These are phyloP conservation scores for Raffaelea albimanens DNA, from an alignment of 2,329 filamentous ascomycete species.

Conservation along the genomic window DNA sequence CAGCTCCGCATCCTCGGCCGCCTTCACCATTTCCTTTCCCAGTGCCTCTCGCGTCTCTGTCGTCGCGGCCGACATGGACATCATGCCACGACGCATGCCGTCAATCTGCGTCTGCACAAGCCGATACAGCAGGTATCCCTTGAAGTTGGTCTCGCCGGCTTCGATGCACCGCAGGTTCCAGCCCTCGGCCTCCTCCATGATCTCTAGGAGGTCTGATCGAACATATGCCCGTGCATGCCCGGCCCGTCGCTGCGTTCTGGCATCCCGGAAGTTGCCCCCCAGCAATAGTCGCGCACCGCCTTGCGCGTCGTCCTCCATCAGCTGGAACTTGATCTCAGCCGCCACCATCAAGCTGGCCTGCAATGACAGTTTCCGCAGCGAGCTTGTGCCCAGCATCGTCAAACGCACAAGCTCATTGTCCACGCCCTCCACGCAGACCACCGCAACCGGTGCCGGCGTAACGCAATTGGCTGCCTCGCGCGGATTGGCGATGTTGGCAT, in stretches of 20 bases:
- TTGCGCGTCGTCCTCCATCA: conserved; percentile 22
- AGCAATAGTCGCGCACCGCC: background rate
- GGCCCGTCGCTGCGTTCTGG: background rate
- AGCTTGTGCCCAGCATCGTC: conserved; percentile 28
- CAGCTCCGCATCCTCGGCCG: conserved; percentile 12
- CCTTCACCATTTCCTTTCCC: conserved; percentile 2
- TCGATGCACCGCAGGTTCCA: conserved; percentile 8
- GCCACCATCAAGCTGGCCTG: conserved; percentile 31
- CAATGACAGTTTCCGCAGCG: conserved; percentile 29
- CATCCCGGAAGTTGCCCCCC: background rate
- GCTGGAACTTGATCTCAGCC: conserved; percentile 34
- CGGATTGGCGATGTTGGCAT: no score
- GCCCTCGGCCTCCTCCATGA: conserved; percentile 2
- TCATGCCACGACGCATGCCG: conserved; percentile 26
- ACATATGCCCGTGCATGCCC: background rate
- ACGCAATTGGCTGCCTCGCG: no score
- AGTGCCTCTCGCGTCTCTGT: conserved; percentile 4
- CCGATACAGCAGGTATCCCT: conserved; percentile 36
- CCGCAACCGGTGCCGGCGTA: no score
- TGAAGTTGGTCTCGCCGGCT: conserved; percentile 40
- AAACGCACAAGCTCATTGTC: conserved; percentile 26
- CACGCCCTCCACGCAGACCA: background rate
- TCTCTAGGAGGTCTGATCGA: conserved; percentile 1
- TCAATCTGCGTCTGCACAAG: conserved; percentile 31
- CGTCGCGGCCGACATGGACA: conserved; percentile 21